Evolutionary conservation across 2,329 filamentous ascomycete genomes (phyloP).

Genomic region (Fusarium phyllophilum): DNA sequence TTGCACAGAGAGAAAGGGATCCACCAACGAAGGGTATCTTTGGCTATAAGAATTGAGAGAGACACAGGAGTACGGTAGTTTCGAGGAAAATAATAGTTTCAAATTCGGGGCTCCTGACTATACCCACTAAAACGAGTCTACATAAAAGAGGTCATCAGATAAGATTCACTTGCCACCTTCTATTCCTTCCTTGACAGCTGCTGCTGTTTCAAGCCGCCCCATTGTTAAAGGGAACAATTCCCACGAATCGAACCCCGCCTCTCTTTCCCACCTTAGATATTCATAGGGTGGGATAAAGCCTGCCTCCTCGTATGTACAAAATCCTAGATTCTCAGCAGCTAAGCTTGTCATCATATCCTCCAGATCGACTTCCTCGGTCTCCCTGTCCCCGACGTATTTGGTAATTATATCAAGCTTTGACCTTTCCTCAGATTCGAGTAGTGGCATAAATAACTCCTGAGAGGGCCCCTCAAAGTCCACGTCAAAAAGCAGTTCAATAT

Average conservation of each 20-base stretch:
- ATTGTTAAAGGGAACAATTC: not conserved
- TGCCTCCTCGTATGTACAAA: not conserved
- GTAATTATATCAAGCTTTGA: too few relatives aligned
- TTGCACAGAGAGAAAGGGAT: not conserved
- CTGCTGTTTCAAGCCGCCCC: not conserved
- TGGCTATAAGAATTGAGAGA: not conserved
- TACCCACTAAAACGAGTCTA: too few relatives aligned
- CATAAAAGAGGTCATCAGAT: not conserved
- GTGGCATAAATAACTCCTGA: too few relatives aligned
- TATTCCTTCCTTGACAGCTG: not conserved
- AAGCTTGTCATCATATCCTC: too few relatives aligned
- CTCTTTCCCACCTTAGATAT: too few relatives aligned
- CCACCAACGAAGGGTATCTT: not conserved
- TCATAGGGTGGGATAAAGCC: accelerated
- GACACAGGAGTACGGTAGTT: not conserved
- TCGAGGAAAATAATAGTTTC: accelerated
- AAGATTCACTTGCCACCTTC: not conserved
- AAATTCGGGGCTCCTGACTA: too few relatives aligned
- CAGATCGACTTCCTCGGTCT: accelerated
- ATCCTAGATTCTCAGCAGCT: too few relatives aligned
- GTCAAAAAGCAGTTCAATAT: too few relatives aligned
- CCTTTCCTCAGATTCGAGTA: too few relatives aligned
- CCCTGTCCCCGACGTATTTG: accelerated
- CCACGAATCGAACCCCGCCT: too few relatives aligned
- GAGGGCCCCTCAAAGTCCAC: too few relatives aligned